A percentile compares a stretch with the other conserved stretches of the same genome.
phyloP scores from a whole-genome alignment of 495 filamentous ascomycete species.

The Chaetomium tenue region DNA sequence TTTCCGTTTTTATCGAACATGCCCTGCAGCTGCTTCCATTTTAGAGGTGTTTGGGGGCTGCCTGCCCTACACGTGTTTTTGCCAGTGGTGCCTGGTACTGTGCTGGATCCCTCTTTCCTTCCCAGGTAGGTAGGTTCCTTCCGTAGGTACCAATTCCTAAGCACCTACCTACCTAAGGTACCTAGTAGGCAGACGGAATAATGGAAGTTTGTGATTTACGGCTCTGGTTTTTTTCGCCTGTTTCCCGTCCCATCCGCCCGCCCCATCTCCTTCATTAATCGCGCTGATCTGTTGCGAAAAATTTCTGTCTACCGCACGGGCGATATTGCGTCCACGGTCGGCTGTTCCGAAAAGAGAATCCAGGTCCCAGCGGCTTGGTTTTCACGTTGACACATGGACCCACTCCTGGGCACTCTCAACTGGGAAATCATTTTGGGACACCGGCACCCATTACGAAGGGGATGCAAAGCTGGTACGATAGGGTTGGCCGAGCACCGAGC shows the following conservation, averaged over 20 bases:
- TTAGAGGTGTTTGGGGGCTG: conserved; percentile 5
- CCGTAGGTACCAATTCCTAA: neutral
- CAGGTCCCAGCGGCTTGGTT: conserved; percentile 10
- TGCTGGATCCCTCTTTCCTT: conserved; percentile 3
- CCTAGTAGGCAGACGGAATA: neutral
- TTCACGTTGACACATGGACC: conserved; percentile 8
- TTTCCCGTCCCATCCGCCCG: neutral
- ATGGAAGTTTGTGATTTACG: too few species aligned
- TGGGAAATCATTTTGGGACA: neutral
- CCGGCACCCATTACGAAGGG: neutral
- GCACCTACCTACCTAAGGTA: too few species aligned
- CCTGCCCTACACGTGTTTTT: neutral
- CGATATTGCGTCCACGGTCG: neutral
- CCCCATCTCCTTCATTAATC: neutral
- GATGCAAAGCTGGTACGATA: neutral
- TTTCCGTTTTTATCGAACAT: conserved; percentile 22
- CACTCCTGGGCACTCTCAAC: conserved; percentile 4
- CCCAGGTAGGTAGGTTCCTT: conserved; percentile 2
- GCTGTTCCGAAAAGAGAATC: conserved; percentile 1
- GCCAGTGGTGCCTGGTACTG: conserved; percentile 4
- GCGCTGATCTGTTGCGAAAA: conserved; percentile 17
- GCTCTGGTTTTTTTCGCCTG: neutral
- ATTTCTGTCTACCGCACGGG: conserved; percentile 12
- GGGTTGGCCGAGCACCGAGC: neutral
- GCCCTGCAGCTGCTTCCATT: conserved; percentile 10